Conservation (phyloP, 1,139 yeast genomes). For the Yamadazyma atmosphaerica region DNA sequence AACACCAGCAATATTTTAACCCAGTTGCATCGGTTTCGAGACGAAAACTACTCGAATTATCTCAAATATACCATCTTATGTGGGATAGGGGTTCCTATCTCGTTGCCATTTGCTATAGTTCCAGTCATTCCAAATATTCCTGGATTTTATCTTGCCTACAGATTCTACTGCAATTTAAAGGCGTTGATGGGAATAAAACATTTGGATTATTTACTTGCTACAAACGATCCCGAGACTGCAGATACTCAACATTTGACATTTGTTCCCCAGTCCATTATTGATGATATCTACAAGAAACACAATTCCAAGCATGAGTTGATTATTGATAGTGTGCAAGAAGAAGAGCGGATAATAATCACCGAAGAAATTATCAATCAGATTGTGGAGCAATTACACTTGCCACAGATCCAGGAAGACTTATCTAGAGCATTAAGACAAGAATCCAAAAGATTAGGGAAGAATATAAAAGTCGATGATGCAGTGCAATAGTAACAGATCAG, state of each 20-base stretch:
- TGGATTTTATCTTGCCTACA: conserved; percentile 79
- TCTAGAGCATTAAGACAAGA: conserved; percentile 52
- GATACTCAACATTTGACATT: conserved; percentile 19
- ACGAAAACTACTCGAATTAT: conserved; percentile 29
- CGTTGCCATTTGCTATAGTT: conserved; percentile 75
- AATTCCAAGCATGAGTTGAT: conserved; percentile 11
- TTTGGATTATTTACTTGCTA: conserved; percentile 48
- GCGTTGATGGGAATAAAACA: conserved; percentile 79
- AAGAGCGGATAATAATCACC: conserved; percentile 33
- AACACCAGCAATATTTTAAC: conserved; percentile 28
- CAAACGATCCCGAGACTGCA: conserved; percentile 13
- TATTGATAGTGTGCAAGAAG: conserved; percentile 17
- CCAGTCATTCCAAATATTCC: conserved; percentile 97
- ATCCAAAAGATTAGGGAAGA: conserved; percentile 23
- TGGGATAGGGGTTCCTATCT: conserved; percentile 68
- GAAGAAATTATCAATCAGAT: conserved; percentile 33
- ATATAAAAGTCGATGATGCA: conserved; percentile 19
- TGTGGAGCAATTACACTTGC: conserved; percentile 29
- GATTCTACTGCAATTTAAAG: conserved; percentile 82
- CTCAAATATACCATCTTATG: conserved; percentile 42
- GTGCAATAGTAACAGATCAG: conserved; percentile 19
- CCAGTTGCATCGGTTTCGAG: conserved; percentile 32
- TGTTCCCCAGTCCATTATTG: conserved; percentile 13
- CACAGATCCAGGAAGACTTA: conserved; percentile 40
- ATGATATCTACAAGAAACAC: conserved; percentile 9